Base-by-base conservation (phyloP, 768 basidiomycete genomes). In the Boletellus sp. region DNA sequence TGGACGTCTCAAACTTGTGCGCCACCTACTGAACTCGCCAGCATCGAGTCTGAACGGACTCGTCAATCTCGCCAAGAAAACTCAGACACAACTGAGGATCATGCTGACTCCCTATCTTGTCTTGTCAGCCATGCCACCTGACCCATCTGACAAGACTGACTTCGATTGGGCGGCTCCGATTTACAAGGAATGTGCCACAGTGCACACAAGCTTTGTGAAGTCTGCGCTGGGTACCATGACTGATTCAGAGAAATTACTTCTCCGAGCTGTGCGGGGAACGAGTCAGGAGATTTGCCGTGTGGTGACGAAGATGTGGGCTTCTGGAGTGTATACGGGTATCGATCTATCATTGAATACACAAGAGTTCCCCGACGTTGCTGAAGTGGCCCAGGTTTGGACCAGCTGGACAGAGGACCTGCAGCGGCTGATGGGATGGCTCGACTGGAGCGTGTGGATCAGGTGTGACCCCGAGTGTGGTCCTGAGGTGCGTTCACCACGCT, bases 371-470 rank as follows among this genome's bases (percentile, higher is more conserved):
- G 24, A 46, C 19, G 11, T 43, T 16, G 31, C 26, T 9, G 20
- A 47, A 16, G 32, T 42, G 15, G 28, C 4, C 4, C 28, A n/a
- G 3, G 32, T 69, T 35, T 24, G 64, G 4, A 20, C 15, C 16
- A 26, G 49, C 15, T 79, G 78, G 77, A 57, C 47, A n/a, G 26
- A 28, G 17, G 64, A 69, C 6, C 35, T 74, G 9, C 52, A 64
- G 7, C 51, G 46, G 10, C 53, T 79, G 32, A 75, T 78, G 69
- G 36, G 41, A 0, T 79, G 78, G 78, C 58, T 80, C 2, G 78
- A 74, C 52, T 80, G 79, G 78, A 68, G 67, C 47, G 58, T 68
- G 12, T 80, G 78, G 78, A 56, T 71, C 2, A 73, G 62, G 36
- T 79, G 79, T 52, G 59, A 56, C 0, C 78, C 78, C 9, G 71